These are phyloP conservation scores for Bisporella sp. DNA, from an alignment of 2,329 filamentous ascomycete species.

Conservation along the genomic window DNA sequence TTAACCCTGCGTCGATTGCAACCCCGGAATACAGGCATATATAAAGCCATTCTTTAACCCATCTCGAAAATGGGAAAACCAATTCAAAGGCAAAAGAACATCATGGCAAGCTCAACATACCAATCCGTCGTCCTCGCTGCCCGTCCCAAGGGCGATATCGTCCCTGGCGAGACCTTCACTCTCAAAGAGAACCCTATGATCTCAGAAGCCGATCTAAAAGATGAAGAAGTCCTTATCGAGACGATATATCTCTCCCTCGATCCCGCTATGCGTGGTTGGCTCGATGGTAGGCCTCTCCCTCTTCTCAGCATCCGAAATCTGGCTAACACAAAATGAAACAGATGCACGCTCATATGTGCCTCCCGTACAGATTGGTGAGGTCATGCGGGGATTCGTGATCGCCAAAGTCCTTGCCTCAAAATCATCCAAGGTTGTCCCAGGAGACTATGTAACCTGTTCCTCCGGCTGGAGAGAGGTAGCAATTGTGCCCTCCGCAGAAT, in stretches of 20 bases:
- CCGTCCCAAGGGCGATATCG: constrained; percentile 51
- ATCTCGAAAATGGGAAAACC: constrained; percentile 12
- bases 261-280: constrained; percentile 70
- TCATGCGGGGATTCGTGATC: constrained; percentile 59
- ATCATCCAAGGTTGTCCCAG: constrained; percentile 44
- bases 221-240: constrained; percentile 58
- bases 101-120: constrained; percentile 26
- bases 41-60: not conserved
- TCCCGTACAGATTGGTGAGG: constrained; percentile 59
- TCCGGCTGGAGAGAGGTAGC: constrained; percentile 63
- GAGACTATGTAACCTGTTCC: constrained; percentile 48
- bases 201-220: constrained; percentile 42
- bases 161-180: constrained; percentile 59
- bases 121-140: constrained; percentile 51
- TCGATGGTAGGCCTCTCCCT: constrained; percentile 41
- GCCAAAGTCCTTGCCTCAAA: constrained; percentile 56
- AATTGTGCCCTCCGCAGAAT: constrained; percentile 45
- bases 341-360: constrained; percentile 56
- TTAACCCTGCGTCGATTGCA: too few species aligned
- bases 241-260: constrained; percentile 61
- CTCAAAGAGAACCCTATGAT: constrained; percentile 42
- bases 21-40: not conserved
- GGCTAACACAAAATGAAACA: constrained; percentile 1
- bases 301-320: not conserved
- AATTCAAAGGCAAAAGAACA: constrained; percentile 16